Conservation (phyloP, 331 rosid species). For the Phaseolus coccineus region DNA sequence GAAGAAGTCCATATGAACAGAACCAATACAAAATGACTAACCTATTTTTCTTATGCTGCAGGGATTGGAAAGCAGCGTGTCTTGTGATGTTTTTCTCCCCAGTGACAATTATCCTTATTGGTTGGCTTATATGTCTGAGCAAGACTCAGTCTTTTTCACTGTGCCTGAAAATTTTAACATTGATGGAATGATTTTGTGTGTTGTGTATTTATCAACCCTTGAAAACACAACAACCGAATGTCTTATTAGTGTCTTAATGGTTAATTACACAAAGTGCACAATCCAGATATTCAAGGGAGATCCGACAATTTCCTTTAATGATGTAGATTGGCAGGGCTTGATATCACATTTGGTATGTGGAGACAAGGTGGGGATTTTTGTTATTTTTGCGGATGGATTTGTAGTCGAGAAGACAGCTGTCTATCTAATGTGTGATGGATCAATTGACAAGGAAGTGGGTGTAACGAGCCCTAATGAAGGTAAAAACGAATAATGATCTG, state of each 20-base stretch:
- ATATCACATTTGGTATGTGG: not conserved
- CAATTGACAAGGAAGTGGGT: no score
- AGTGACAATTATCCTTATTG: not conserved
- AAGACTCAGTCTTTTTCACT: not conserved
- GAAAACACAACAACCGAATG: not conserved
- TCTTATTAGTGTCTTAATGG: not conserved
- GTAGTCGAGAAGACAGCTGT: not conserved
- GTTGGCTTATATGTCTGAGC: not conserved
- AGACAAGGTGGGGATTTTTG: not conserved
- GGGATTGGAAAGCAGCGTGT: slow-evolving; percentile 20
- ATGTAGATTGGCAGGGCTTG: not conserved
- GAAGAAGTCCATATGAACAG: no score
- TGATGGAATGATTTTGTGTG: slow-evolving; percentile 6
- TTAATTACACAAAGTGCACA: not conserved
- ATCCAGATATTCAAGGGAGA: not conserved
- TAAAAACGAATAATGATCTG: no score
- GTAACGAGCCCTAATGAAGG: no score
- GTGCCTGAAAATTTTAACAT: not conserved
- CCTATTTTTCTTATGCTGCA: not conserved
- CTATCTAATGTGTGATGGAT: no score
- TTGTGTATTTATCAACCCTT: not conserved
- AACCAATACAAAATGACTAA: not conserved
- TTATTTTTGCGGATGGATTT: not conserved
- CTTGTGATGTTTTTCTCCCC: not conserved
- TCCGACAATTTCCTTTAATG: not conserved